Conservation (phyloP, 2,329 filamentous ascomycete genomes). For the Colletotrichum sp. region DNA sequence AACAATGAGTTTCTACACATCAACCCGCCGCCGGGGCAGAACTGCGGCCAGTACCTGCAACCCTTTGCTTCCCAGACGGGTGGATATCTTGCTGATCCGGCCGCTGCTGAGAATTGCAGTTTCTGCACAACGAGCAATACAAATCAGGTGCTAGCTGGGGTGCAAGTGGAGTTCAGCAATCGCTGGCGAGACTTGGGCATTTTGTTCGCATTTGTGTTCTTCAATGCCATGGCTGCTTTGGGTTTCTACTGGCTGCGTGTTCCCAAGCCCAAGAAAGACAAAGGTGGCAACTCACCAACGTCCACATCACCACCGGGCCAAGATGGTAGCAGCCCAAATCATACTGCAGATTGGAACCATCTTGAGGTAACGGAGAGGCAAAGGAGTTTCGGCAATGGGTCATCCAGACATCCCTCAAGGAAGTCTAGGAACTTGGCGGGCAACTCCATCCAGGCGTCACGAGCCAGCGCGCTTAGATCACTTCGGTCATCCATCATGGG, state of each 20-base stretch:
- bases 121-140: slow-evolving; percentile 11
- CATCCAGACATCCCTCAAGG: not conserved
- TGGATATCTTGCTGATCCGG: slow-evolving; percentile 52
- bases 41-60: slow-evolving; percentile 61
- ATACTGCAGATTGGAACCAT: not conserved
- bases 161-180: slow-evolving; percentile 49
- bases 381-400: not conserved
- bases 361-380: not conserved
- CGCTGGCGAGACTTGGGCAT: slow-evolving; percentile 65
- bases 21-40: slow-evolving; percentile 56
- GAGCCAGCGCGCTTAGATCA: not conserved
- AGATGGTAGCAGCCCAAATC: not conserved
- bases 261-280: slow-evolving; percentile 40
- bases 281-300: not conserved
- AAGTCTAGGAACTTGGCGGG: not conserved
- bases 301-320: not conserved
- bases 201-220: slow-evolving; percentile 57
- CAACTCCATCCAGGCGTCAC: not conserved
- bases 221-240: slow-evolving; percentile 58
- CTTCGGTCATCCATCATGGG: not conserved
- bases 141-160: slow-evolving; percentile 18
- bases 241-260: slow-evolving; percentile 58
- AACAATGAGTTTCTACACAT: slow-evolving; percentile 69
- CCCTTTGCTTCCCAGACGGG: slow-evolving; percentile 48
- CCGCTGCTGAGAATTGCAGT: slow-evolving; percentile 32